A percentile compares a stretch with the other conserved stretches of the same genome.
Conservation (phyloP, 352 stramenopile genomes). For the Phytophthora ramorum region DNA sequence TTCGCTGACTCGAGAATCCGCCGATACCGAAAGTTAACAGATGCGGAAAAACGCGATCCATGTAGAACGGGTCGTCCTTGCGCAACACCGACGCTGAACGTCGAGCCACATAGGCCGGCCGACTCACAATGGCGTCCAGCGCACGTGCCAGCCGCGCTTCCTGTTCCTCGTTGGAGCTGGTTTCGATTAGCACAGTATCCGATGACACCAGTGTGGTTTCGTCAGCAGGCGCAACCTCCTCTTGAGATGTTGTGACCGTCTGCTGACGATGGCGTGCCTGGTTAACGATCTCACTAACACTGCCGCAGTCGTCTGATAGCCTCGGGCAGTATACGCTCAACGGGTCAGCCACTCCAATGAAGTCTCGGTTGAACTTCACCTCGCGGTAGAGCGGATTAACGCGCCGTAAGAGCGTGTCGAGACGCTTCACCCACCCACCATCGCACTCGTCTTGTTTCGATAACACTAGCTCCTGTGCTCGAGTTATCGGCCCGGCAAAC, state of each 20-base stretch:
- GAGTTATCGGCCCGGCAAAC: conserved; percentile 33
- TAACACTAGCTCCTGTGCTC: conserved; percentile 15
- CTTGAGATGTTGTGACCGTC: not conserved
- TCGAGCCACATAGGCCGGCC: conserved; percentile 7
- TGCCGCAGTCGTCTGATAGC: not conserved
- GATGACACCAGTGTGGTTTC: conserved; percentile 5
- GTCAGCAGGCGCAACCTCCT: not conserved
- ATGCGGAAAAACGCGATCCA: conserved; percentile 32
- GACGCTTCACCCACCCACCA: conserved; percentile 1
- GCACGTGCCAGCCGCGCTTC: conserved; percentile 14
- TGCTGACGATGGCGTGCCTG: conserved; percentile 9
- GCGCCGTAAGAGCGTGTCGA: conserved; percentile 5
- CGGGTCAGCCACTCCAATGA: not conserved
- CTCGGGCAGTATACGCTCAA: not conserved
- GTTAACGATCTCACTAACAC: not conserved
- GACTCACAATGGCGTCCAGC: conserved; percentile 1
- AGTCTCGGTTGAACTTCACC: not conserved
- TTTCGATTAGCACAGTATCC: conserved; percentile 32
- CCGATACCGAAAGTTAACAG: conserved; percentile 31
- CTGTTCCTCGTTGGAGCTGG: not conserved
- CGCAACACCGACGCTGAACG: conserved; percentile 23
- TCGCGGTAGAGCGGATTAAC: conserved; percentile 29
- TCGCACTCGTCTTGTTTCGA: conserved; percentile 33
- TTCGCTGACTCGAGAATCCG: conserved; percentile 13
- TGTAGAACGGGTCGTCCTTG: conserved; percentile 19